Base-by-base conservation (phyloP, 805 yeast genomes). In the Yamadazyma tumulicola region DNA sequence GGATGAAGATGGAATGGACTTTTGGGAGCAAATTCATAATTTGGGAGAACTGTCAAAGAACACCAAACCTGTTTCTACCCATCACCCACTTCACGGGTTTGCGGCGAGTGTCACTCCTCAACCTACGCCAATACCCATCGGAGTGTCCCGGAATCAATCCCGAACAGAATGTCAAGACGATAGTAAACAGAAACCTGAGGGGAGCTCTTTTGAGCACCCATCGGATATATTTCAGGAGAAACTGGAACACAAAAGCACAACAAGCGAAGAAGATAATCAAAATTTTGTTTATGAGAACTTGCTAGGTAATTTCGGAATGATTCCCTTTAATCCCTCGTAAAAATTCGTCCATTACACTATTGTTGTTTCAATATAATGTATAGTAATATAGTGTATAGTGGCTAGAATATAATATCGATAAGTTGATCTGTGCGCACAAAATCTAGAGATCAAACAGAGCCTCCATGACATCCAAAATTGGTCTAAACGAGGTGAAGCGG, bases 21-120 rank as follows among this genome's bases (percentile, higher is more conserved):
- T 80, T 50, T 81, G 85, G 83, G 88, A 81, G 42, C 75, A 78
- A 2, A 68, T 81, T 72, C 65, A 81, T 31, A 67, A 77, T 12
- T 50, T 80, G 15, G 74, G 80, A 47, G 43, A 55, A 35, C n/a
- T 22, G 5, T 6, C 12, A 6, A 5, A 6, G 6, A 32, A 26
- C 23, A 11, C 31, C 11, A 52, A 54, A 40, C 79, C 79, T 0
- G 78, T 72, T 2, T 71, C 78, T 1, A 75, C 69, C 36, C 79
- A 74, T 41, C 79, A 74, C 45, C 79, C 79, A 0, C 51, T 72
- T 29, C 78, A 74, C 41, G 46, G 51, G 32, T 44, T 41, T 25
- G 38, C 47, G 12, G 46, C 50, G 19, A 34, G 18, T 13, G 31
- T 35, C 10, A 27, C 42, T 3, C 41, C 41, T 17, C 21, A 33